A percentile compares a stretch with the other conserved stretches of the same genome.
Evolutionary conservation across 345 rosid genomes (phyloP).

Genomic region (Mallotus nudiflorus): DNA sequence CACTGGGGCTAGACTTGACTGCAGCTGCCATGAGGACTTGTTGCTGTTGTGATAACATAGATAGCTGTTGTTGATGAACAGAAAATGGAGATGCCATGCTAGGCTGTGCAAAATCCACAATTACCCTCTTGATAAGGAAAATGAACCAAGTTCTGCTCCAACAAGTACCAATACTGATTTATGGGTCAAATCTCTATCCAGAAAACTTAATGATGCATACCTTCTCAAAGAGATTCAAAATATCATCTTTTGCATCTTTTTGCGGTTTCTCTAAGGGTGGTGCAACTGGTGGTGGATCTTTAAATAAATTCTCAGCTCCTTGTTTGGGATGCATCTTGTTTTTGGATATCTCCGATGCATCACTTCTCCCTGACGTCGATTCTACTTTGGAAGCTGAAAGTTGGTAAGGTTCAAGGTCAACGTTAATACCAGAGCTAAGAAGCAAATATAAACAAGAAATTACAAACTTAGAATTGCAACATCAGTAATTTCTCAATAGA

Average conservation of each 20-base stretch:
- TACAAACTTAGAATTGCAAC: not conserved
- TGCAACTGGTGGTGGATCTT: conserved; percentile 15
- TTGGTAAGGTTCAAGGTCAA: conserved; percentile 14
- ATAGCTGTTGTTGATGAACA: conserved; percentile 79
- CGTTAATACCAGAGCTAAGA: conserved; percentile 3
- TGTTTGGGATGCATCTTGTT: conserved; percentile 20
- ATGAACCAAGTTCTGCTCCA: not conserved
- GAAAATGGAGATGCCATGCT: conserved; percentile 82
- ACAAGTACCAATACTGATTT: not conserved
- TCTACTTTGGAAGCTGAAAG: conserved; percentile 36
- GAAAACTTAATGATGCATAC: conserved; percentile 32
- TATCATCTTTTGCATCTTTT: conserved; percentile 72
- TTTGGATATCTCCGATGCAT: conserved; percentile 23
- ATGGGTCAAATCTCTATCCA: not conserved
- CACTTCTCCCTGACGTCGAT: conserved; percentile 20
- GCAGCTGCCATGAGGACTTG: conserved; percentile 4
- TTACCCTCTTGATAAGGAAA: not conserved
- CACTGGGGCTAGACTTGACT: not conserved
- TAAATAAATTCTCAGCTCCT: conserved; percentile 22
- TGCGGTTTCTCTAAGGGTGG: conserved; percentile 43
- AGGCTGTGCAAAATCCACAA: conserved; percentile 51
- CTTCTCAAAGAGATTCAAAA: conserved; percentile 92
- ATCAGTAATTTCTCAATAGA: conserved; percentile 5
- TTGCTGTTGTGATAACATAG: conserved; percentile 23
- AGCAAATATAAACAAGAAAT: not conserved